These are phyloP conservation scores for Metarhizium anisopliae DNA, from an alignment of 2,329 filamentous ascomycete species.

Conservation along the genomic window DNA sequence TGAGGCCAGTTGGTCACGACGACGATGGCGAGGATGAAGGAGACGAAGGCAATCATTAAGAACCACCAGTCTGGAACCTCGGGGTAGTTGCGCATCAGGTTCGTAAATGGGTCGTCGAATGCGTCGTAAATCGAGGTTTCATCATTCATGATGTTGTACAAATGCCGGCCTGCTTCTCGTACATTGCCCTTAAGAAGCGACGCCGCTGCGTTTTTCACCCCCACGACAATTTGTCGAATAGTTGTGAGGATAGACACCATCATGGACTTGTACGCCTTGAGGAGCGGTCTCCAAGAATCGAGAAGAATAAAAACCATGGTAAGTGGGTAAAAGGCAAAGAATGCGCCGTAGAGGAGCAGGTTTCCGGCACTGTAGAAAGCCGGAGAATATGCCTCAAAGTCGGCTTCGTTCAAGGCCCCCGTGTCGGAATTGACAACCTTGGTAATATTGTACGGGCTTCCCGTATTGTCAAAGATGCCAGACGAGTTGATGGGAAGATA, in stretches of 20 bases:
- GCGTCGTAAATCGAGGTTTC: constrained; percentile 31
- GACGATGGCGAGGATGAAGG: constrained; percentile 24
- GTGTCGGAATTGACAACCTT: constrained; percentile 30
- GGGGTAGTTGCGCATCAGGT: constrained; percentile 32
- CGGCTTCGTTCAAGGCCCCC: constrained; percentile 21
- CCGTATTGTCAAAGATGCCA: constrained; percentile 35
- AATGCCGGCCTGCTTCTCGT: constrained; percentile 16
- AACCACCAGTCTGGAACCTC: constrained; percentile 43
- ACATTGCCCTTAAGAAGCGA: constrained; percentile 25
- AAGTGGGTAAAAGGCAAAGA: constrained; percentile 23
- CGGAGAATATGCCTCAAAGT: constrained; percentile 26
- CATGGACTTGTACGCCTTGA: constrained; percentile 23
- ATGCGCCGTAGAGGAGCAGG: constrained; percentile 20
- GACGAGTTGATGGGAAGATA: constrained; percentile 41
- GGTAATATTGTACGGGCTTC: constrained; percentile 28
- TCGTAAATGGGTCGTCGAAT: constrained; percentile 32
- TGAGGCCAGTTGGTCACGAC: constrained; percentile 18
- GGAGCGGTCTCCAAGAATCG: constrained; percentile 25
- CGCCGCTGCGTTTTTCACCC: constrained; percentile 17
- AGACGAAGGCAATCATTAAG: constrained; percentile 11
- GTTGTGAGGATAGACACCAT: constrained; percentile 7
- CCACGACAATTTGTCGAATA: constrained; percentile 4
- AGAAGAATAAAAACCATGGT: constrained; percentile 26
- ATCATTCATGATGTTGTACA: constrained; percentile 24
- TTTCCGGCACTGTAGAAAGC: constrained; percentile 25